phyloP scores from a whole-genome alignment of 352 stramenopile species.

The Blastocystis sp. region DNA sequence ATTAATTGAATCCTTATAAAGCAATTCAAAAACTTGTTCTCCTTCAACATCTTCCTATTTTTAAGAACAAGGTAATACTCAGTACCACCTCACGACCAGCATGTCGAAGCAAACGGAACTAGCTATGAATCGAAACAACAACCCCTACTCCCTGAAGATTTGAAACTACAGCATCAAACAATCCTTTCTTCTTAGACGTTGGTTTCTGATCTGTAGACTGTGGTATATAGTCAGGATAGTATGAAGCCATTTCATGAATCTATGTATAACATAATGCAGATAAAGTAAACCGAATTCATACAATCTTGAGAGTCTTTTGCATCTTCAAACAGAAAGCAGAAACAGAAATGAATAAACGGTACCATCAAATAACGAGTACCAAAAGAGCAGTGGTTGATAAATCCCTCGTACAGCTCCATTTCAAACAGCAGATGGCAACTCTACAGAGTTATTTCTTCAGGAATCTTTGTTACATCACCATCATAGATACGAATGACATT shows the following conservation, averaged over 20 bases:
- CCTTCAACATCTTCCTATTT: constrained; percentile 10
- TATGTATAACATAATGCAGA: not conserved
- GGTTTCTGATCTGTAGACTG: not conserved
- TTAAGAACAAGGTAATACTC: not conserved
- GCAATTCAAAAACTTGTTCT: constrained; percentile 3
- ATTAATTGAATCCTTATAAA: constrained; percentile 1
- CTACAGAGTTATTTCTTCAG: not conserved
- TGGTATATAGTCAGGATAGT: not conserved
- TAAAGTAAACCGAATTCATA: not conserved
- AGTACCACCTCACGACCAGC: not conserved
- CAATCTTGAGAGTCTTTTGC: not conserved
- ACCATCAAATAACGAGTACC: constrained; percentile 8
- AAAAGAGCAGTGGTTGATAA: not conserved
- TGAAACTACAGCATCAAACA: not conserved
- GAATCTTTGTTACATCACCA: not conserved
- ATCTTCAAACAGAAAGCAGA: constrained; percentile 59
- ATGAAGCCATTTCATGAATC: constrained; percentile 27
- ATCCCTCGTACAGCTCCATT: constrained; percentile 21
- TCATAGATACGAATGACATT: constrained; percentile 44
- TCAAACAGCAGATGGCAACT: constrained; percentile 33
- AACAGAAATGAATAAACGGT: constrained; percentile 1
- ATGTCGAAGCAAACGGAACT: constrained; percentile 41
- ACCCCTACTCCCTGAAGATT: not conserved
- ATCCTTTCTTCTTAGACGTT: not conserved
- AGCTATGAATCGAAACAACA: not conserved